Base-by-base conservation (phyloP, 1,284 basidiomycete genomes). In the Takashimella tepidaria region DNA sequence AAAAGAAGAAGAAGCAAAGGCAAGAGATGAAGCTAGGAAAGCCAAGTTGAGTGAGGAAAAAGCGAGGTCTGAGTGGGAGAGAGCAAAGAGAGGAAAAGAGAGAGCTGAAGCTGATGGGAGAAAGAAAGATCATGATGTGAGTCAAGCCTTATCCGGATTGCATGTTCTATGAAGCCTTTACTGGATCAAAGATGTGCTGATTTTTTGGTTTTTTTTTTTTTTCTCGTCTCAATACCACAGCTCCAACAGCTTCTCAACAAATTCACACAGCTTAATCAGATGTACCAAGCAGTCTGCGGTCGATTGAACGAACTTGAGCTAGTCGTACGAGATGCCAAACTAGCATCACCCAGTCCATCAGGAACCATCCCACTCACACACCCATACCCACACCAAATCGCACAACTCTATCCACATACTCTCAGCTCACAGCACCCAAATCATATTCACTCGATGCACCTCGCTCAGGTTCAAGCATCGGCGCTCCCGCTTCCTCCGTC, bases 101-200 rank as follows among this genome's bases (percentile, higher is more conserved):
- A 57, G 56, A 26, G 56, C 55, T 16, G 68, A 67, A 22, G 41
- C 45, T 2, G 66, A 72, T 5, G 49, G 47, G 5, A 55, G 66
- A 45, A 59, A 64, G 22, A 46, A 69, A 12, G 71, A 73, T 44
- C 51, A 50, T n/a, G 72, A 74, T 51, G 72, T 73, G 50, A 58
- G 69, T 54, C 24, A 41, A n/a, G n/a, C n/a, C n/a, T n/a, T n/a
- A n/a, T n/a, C n/a, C n/a, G n/a, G n/a, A n/a, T n/a, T n/a, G n/a
- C n/a, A n/a, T n/a, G n/a, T n/a, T n/a, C n/a, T n/a, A n/a, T n/a
- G n/a, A n/a, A n/a, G n/a, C n/a, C n/a, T n/a, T n/a, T n/a, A n/a
- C n/a, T n/a, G n/a, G n/a, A n/a, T n/a, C n/a, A n/a, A n/a, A n/a
- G n/a, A n/a, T n/a, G n/a, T n/a, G n/a, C n/a, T n/a, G n/a, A n/a